Evolutionary conservation across 176 grass and related monocot species (phyloP).

Genomic region (Juncus inflexus): DNA sequence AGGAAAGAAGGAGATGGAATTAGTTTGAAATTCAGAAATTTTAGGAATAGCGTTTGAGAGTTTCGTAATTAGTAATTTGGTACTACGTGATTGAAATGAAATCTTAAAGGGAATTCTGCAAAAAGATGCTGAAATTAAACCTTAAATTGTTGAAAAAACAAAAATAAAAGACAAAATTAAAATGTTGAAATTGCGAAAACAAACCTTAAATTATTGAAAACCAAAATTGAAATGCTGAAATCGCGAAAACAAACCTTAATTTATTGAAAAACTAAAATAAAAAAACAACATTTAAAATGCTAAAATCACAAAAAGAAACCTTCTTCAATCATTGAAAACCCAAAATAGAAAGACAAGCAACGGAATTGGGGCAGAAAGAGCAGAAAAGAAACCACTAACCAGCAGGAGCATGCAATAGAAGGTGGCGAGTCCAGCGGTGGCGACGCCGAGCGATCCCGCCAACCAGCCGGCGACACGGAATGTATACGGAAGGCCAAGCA

Average conservation of each 20-base stretch:
- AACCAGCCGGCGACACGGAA: conserved; percentile 74
- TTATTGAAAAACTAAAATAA: background rate
- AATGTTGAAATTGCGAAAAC: background rate
- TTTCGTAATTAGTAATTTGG: too few species aligned
- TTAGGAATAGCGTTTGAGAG: too few species aligned
- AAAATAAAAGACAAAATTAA: conserved; percentile 2
- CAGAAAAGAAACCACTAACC: conserved; percentile 31
- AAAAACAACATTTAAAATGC: background rate
- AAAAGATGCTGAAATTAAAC: too few species aligned
- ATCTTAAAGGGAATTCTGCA: too few species aligned
- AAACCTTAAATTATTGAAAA: background rate
- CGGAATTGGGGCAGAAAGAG: background rate
- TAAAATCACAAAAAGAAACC: too few species aligned
- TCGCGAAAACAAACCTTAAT: too few species aligned
- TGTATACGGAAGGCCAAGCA: conserved; percentile 85
- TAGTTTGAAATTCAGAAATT: background rate
- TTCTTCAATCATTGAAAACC: too few species aligned
- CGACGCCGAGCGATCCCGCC: conserved; percentile 57
- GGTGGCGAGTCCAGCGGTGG: conserved; percentile 43
- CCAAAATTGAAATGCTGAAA: background rate
- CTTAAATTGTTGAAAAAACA: background rate
- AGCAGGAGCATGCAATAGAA: conserved; percentile 97
- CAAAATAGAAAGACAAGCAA: background rate
- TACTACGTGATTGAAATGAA: too few species aligned
- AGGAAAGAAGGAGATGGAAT: background rate